A percentile compares a stretch with the other conserved stretches of the same genome.
Conservation (phyloP, 1,284 basidiomycete species). For the Papiliotrema laurentii region DNA sequence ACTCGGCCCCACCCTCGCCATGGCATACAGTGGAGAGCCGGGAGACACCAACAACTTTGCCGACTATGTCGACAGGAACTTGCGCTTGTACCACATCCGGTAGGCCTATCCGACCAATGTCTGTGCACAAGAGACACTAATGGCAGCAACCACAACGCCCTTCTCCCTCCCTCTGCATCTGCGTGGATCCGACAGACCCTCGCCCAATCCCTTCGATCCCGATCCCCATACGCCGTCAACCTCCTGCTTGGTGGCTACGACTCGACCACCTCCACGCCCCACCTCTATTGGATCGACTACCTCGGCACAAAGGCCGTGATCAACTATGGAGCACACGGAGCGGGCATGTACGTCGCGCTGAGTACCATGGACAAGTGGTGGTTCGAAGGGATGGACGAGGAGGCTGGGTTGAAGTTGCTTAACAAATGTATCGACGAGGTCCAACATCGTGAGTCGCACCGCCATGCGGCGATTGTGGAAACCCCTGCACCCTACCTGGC, state of each 20-base stretch:
- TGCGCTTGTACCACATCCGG: conserved; percentile 93
- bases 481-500: not conserved
- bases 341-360: conserved; percentile 87
- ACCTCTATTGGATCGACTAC: conserved; percentile 95
- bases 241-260: conserved; percentile 91
- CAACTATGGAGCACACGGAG: conserved; percentile 93
- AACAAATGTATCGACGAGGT: conserved; percentile 85
- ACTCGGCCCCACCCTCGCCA: conserved; percentile 84
- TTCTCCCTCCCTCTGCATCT: conserved; percentile 84
- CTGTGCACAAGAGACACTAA: no score
- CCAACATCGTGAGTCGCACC: conserved; percentile 59
- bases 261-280: conserved; percentile 56
- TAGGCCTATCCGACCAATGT: no score
- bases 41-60: conserved; percentile 97
- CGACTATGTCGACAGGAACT: conserved; percentile 92
- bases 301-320: conserved; percentile 83
- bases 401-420: conserved; percentile 79
- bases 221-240: conserved; percentile 86
- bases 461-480: not conserved
- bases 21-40: conserved; percentile 93
- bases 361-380: conserved; percentile 82
- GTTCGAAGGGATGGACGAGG: conserved; percentile 48
- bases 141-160: conserved; percentile 56
- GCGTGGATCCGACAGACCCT: conserved; percentile 90
- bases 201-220: conserved; percentile 82